Conservation (phyloP, 2,329 filamentous ascomycete species). For the Leptographium lundbergii region DNA sequence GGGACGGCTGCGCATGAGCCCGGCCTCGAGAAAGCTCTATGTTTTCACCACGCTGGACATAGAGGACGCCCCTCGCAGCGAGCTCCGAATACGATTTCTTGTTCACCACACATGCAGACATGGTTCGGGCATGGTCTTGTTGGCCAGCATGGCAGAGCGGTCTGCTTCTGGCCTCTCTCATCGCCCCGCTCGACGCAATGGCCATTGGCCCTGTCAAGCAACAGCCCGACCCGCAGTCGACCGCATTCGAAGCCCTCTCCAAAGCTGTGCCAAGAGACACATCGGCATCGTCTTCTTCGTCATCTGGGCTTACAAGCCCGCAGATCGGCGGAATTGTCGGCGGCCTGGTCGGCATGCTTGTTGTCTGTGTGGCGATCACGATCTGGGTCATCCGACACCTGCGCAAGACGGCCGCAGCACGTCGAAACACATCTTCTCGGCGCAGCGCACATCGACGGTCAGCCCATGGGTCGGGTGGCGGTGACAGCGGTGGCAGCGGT, state of each 20-base stretch:
- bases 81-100: not conserved
- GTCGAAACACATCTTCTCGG: too few relatives aligned
- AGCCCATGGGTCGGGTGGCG: not conserved
- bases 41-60: too few relatives aligned
- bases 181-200: not conserved
- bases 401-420: conserved; percentile 29
- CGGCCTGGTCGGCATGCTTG: conserved; percentile 33
- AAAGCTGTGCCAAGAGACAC: conserved; percentile 13
- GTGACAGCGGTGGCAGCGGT: not conserved
- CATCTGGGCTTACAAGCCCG: conserved; percentile 22
- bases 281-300: conserved; percentile 4
- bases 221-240: too few relatives aligned
- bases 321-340: conserved; percentile 42
- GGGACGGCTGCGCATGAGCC: not conserved
- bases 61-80: too few relatives aligned
- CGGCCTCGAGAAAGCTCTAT: not conserved
- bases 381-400: conserved; percentile 38
- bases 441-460: not conserved
- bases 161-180: not conserved
- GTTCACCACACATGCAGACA: not conserved
- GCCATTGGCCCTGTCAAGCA: not conserved
- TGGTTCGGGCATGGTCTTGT: not conserved
- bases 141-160: not conserved
- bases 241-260: not conserved
- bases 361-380: conserved; percentile 32